These are phyloP conservation scores for Leishmania major DNA, from an alignment of 208 protist genomes.

Conservation along the genomic window DNA sequence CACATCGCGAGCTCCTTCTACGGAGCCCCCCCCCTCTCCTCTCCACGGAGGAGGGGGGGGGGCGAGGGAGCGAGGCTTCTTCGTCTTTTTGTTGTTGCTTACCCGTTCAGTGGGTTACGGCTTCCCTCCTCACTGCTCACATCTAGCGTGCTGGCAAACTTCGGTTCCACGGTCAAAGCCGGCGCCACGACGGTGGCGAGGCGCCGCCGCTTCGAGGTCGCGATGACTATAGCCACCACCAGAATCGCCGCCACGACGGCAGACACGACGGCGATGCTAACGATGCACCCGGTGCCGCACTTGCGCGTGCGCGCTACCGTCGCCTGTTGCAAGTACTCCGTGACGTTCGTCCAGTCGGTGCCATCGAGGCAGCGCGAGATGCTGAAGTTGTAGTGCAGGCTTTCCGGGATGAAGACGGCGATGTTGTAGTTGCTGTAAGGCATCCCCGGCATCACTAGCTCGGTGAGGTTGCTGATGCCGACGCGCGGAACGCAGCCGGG, in stretches of 20 bases:
- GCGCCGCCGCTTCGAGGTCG: constrained; percentile 74
- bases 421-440: constrained; percentile 33
- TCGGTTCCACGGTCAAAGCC: constrained; percentile 28
- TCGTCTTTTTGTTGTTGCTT: constrained; percentile 1
- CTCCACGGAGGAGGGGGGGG: background rate
- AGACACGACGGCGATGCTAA: constrained; percentile 62
- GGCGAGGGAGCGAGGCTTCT: background rate
- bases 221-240: constrained; percentile 59
- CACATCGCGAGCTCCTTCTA: background rate
- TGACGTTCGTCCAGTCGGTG: constrained; percentile 42
- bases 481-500: constrained; percentile 28
- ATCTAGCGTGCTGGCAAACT: constrained; percentile 53
- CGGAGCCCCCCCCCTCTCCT: background rate
- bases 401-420: constrained; percentile 47
- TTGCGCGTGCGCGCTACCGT: constrained; percentile 1
- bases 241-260: constrained; percentile 61
- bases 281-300: constrained; percentile 75
- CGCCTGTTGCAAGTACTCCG: constrained; percentile 26
- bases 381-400: constrained; percentile 39
- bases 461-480: constrained; percentile 60
- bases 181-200: constrained; percentile 74
- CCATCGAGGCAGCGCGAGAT: constrained; percentile 45
- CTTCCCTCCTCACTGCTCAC: constrained; percentile 19
- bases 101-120: constrained; percentile 32
- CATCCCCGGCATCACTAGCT: constrained; percentile 8